Percentiles rank a stretch among this genome's conserved stretches.
These are phyloP conservation scores for Balakata baccata DNA, from an alignment of 345 rosid species.

Conservation along the genomic window DNA sequence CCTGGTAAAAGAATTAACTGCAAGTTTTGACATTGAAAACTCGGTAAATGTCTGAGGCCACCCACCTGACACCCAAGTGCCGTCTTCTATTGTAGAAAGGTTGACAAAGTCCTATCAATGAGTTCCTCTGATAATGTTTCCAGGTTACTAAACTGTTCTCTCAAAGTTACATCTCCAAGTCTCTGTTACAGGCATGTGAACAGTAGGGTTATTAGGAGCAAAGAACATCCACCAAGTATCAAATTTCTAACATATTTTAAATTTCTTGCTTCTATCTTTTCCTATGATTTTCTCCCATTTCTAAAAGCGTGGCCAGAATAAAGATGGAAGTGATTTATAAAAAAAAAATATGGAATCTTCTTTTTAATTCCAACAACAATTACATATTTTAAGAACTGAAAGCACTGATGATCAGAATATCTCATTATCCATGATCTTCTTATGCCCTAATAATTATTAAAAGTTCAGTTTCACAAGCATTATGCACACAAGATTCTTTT, in stretches of 20 bases:
- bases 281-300: neutral
- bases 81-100: constrained; percentile 65
- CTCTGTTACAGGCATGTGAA: constrained; percentile 44
- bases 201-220: constrained; percentile 5
- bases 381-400: neutral
- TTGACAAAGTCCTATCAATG: constrained; percentile 52
- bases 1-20: constrained; percentile 73
- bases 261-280: neutral
- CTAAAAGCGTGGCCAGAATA: neutral
- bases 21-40: constrained; percentile 86
- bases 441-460: neutral
- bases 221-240: neutral
- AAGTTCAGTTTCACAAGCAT: neutral
- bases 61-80: constrained; percentile 73
- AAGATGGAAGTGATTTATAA: neutral
- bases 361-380: neutral
- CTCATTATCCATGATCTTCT: neutral
- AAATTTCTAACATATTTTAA: neutral
- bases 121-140: constrained; percentile 65
- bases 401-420: neutral
- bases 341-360: neutral
- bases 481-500: neutral
- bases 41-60: constrained; percentile 87
- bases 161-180: constrained; percentile 54
- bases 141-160: constrained; percentile 47